Conservation (phyloP, 441 rosid genomes). For the Mallotus japonicus region DNA sequence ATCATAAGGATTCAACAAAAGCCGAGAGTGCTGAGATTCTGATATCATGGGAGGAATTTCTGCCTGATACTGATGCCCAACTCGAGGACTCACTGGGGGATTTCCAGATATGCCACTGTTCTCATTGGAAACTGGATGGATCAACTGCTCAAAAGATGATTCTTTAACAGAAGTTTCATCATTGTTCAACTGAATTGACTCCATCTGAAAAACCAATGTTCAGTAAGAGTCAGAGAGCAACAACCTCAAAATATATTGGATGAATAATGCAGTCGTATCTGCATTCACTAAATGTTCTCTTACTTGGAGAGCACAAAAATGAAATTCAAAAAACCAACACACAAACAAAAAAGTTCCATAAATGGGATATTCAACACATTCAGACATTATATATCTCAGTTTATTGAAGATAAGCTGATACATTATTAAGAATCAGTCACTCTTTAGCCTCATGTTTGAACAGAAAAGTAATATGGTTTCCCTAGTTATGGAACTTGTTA, state of each 20-base stretch:
- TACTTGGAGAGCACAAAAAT: neutral
- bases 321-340: neutral
- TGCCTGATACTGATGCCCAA: conserved; percentile 69
- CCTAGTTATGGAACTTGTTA: neutral
- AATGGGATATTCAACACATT: neutral
- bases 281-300: neutral
- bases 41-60: conserved; percentile 62
- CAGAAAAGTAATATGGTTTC: neutral
- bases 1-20: conserved; percentile 41
- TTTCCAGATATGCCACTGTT: conserved; percentile 47
- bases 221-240: conserved; percentile 1
- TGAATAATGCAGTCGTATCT: neutral
- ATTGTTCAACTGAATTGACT: conserved; percentile 30
- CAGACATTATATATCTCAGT: neutral
- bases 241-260: conserved; percentile 12
- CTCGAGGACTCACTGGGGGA: conserved; percentile 54
- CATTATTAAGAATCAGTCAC: neutral
- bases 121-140: conserved; percentile 35
- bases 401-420: neutral
- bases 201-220: conserved; percentile 35
- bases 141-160: conserved; percentile 31
- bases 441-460: neutral
- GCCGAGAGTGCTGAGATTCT: conserved; percentile 36
- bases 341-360: conserved; percentile 3
- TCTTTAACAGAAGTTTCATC: conserved; percentile 37